Evolutionary conservation across 495 filamentous ascomycete genomes (phyloP).

Genomic region (Thermochaetoides thermophila): DNA sequence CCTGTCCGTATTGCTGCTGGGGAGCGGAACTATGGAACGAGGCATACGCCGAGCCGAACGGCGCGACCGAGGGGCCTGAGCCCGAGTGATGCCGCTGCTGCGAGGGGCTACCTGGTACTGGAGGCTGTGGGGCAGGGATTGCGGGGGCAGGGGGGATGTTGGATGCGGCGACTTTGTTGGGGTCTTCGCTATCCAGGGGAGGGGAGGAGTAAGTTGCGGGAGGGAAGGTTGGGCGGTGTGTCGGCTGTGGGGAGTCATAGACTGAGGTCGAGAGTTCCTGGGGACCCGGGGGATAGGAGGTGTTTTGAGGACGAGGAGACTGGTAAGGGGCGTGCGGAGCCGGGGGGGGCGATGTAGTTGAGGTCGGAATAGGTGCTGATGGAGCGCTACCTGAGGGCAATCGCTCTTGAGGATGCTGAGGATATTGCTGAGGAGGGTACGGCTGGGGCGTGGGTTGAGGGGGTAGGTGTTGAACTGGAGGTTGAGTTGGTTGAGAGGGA

Average conservation of each 20-base stretch:
- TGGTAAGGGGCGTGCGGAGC: conserved; percentile 28
- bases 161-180: conserved; percentile 31
- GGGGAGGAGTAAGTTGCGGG: conserved; percentile 48
- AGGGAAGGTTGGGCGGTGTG: conserved; percentile 29
- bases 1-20: conserved; percentile 18
- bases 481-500: conserved; percentile 19
- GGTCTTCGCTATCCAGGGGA: conserved; percentile 6
- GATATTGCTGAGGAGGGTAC: conserved; percentile 18
- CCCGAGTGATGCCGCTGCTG: conserved; percentile 3
- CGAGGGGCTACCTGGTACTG: conserved; percentile 5
- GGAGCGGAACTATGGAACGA: neutral
- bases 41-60: conserved; percentile 5
- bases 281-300: conserved; percentile 54
- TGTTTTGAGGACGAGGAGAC: conserved; percentile 44
- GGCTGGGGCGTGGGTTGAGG: conserved; percentile 26
- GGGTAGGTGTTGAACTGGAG: conserved; percentile 13
- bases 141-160: conserved; percentile 10
- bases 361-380: conserved; percentile 33
- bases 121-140: conserved; percentile 14
- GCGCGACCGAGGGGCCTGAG: conserved; percentile 1
- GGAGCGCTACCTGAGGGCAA: conserved; percentile 28
- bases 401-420: conserved; percentile 20
- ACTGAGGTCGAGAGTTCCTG: conserved; percentile 76
- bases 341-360: conserved; percentile 24
- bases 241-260: conserved; percentile 67